These are phyloP conservation scores for Jaapia argillacea DNA, from an alignment of 768 basidiomycete genomes.

Conservation along the genomic window DNA sequence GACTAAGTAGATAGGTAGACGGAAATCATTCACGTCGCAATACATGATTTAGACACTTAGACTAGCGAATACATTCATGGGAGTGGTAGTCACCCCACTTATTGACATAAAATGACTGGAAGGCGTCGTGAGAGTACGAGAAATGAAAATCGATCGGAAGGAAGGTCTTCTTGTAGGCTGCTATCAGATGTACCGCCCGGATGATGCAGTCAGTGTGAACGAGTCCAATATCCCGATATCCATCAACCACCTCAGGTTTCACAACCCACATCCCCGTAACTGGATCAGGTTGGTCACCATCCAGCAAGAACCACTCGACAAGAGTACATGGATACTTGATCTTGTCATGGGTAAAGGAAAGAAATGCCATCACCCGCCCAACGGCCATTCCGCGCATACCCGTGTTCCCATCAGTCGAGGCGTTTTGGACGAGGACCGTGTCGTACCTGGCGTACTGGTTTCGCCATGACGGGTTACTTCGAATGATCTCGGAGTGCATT, in stretches of 20 bases:
- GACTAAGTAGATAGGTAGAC: too few species aligned
- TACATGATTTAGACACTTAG: too few species aligned
- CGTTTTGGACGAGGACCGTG: neutral
- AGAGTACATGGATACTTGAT: neutral
- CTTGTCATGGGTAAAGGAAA: neutral
- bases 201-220: neutral
- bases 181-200: neutral
- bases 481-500: neutral
- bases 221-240: neutral
- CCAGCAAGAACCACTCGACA: neutral
- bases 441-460: neutral
- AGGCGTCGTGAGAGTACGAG: neutral
- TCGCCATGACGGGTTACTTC: neutral
- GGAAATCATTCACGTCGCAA: too few species aligned
- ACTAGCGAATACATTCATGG: too few species aligned
- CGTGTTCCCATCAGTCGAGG: neutral
- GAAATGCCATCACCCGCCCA: neutral
- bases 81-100: neutral
- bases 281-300: neutral
- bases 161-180: neutral
- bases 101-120: neutral
- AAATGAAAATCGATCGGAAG: neutral
- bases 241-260: neutral
- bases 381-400: neutral
- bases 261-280: neutral